Percentiles rank a stretch among this genome's conserved stretches.
Conservation (phyloP, 306 rosid species). For the Purshia tridentata region DNA sequence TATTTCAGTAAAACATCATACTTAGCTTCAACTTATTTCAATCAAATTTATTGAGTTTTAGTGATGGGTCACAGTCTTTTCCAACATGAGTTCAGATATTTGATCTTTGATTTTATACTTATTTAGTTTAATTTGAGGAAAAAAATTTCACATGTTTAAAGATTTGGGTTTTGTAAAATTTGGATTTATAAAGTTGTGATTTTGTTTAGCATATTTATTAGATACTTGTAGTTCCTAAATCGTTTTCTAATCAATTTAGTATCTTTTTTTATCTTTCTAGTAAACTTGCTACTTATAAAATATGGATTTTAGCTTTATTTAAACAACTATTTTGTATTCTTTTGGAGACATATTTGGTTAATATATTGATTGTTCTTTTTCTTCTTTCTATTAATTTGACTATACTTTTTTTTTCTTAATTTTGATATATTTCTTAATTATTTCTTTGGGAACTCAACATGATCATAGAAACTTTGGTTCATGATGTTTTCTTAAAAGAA, state of each 20-base stretch:
- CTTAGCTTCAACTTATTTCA: background rate
- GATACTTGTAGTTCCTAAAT: background rate
- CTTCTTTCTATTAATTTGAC: no score
- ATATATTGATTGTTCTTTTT: background rate
- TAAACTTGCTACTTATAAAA: background rate
- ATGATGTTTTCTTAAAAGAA: background rate
- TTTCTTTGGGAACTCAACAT: background rate
- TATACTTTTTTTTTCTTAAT: no score
- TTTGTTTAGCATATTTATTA: background rate
- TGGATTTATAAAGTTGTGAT: background rate
- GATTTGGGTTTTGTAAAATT: constrained; percentile 1
- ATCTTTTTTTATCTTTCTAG: background rate
- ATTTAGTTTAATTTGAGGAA: background rate
- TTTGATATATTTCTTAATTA: background rate
- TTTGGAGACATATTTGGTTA: background rate
- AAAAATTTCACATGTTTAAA: background rate
- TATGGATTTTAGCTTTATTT: background rate
- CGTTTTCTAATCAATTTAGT: background rate
- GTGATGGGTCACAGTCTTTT: background rate
- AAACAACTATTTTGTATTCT: background rate
- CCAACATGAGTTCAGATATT: background rate
- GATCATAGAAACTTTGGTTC: background rate
- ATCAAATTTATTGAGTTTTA: background rate
- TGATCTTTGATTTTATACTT: background rate
- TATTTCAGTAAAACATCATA: background rate